Evolutionary conservation across 208 protist genomes (phyloP).

Genomic region (Acanthamoeba royreba): DNA sequence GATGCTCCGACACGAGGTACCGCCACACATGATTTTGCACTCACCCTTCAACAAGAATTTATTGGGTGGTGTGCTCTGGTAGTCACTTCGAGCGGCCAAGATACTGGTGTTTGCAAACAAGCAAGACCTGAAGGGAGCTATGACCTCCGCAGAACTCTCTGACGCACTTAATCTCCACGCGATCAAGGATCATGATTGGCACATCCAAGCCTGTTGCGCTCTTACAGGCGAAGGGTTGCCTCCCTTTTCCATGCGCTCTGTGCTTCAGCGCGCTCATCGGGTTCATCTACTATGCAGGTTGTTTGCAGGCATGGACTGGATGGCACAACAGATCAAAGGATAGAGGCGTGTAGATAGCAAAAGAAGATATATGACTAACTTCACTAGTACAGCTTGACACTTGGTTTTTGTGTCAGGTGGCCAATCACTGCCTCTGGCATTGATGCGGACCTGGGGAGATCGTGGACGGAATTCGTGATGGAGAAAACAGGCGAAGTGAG

Average conservation of each 20-base stretch:
- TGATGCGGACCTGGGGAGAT: no score
- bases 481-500: no score
- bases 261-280: not conserved
- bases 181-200: slow-evolving; percentile 70
- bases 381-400: no score
- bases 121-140: slow-evolving; percentile 73
- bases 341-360: no score
- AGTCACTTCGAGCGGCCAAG: slow-evolving; percentile 52
- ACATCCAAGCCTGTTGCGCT: slow-evolving; percentile 67
- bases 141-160: slow-evolving; percentile 68
- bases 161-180: slow-evolving; percentile 64
- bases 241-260: not conserved
- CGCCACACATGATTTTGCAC: not conserved
- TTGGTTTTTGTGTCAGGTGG: no score
- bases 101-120: slow-evolving; percentile 77
- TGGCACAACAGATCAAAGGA: slow-evolving; percentile 1
- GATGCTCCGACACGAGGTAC: slow-evolving; percentile 70
- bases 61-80: no score
- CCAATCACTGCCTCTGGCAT: no score
- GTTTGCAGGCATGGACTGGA: not conserved
- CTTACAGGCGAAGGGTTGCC: slow-evolving; percentile 58
- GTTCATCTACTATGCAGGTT: not conserved
- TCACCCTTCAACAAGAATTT: no score
- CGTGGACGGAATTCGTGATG: no score
- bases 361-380: no score